Percentiles rank a stretch among this genome's conserved stretches.
These are phyloP conservation scores for Sporothrix sp. DNA, from an alignment of 2,329 filamentous ascomycete species.

Conservation along the genomic window DNA sequence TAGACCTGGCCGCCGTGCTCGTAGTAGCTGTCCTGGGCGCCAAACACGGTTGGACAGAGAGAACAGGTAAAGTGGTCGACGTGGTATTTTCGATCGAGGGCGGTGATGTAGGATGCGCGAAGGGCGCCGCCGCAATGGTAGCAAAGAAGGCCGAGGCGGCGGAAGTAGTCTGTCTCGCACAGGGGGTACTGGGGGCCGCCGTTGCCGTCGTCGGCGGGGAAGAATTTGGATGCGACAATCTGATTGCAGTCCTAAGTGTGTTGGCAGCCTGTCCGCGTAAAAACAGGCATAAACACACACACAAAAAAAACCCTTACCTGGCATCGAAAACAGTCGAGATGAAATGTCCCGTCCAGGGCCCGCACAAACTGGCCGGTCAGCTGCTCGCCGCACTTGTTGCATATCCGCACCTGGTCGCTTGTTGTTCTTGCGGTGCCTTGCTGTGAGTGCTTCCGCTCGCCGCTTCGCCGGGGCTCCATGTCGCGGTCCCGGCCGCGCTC, in stretches of 20 bases:
- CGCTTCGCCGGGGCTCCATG: slow-evolving; percentile 41
- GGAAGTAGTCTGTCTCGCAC: slow-evolving; percentile 97
- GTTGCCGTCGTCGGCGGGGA: slow-evolving; percentile 86
- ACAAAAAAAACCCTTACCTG: no score
- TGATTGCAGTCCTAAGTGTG: slow-evolving; percentile 80
- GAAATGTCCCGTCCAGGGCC: slow-evolving; percentile 85
- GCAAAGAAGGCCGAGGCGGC: slow-evolving; percentile 81
- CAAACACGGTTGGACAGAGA: slow-evolving; percentile 93
- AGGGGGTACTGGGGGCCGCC: slow-evolving; percentile 82
- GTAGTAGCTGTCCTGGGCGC: slow-evolving; percentile 96
- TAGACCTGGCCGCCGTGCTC: slow-evolving; percentile 95
- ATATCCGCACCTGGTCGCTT: slow-evolving; percentile 54
- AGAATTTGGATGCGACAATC: slow-evolving; percentile 98
- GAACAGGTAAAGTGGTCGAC: slow-evolving; percentile 99
- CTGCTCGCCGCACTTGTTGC: slow-evolving; percentile 80
- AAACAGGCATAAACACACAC: no score
- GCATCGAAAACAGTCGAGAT: slow-evolving; percentile 96
- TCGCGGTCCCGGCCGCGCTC: slow-evolving; percentile 22
- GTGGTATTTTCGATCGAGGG: slow-evolving; percentile 94
- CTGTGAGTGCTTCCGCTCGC: slow-evolving; percentile 39
- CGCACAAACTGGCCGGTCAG: slow-evolving; percentile 94
- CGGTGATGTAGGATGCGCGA: slow-evolving; percentile 94
- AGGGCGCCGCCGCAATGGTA: slow-evolving; percentile 86
- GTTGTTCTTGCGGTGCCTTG: slow-evolving; percentile 40
- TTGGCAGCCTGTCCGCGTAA: no score